These are phyloP conservation scores for Penicillium malachiteum DNA, from an alignment of 495 filamentous ascomycete genomes.

Conservation along the genomic window DNA sequence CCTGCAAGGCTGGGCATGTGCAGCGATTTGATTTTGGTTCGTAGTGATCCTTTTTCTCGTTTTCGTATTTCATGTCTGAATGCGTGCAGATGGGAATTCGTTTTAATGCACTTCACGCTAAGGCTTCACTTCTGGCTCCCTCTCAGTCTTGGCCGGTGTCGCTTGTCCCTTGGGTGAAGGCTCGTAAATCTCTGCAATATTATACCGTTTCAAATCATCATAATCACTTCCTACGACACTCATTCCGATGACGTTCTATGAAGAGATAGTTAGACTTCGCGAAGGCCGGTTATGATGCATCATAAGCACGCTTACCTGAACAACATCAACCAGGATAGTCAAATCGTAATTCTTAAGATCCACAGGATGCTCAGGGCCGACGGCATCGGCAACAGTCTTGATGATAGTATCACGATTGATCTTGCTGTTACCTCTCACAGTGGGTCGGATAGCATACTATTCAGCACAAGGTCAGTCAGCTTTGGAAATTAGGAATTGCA, in stretches of 20 bases:
- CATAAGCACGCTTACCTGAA: slow-evolving; percentile 61
- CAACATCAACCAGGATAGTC: slow-evolving; percentile 84
- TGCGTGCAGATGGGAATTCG: too few species aligned
- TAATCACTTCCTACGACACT: slow-evolving; percentile 71
- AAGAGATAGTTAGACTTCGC: slow-evolving; percentile 10
- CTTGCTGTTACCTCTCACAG: slow-evolving; percentile 71
- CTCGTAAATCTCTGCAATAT: slow-evolving; percentile 65
- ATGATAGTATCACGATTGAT: slow-evolving; percentile 77
- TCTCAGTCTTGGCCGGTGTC: background rate
- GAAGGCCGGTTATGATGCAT: background rate
- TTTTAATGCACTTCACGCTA: too few species aligned
- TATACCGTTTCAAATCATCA: slow-evolving; percentile 68
- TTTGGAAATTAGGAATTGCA: background rate
- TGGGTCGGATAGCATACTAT: slow-evolving; percentile 89
- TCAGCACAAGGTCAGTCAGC: slow-evolving; percentile 6
- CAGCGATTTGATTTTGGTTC: too few species aligned
- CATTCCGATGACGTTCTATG: slow-evolving; percentile 73
- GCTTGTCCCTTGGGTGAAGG: slow-evolving; percentile 35
- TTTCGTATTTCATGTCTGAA: too few species aligned
- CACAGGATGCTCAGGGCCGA: slow-evolving; percentile 72
- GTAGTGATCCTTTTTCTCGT: too few species aligned
- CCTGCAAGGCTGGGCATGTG: too few species aligned
- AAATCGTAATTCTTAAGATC: slow-evolving; percentile 79
- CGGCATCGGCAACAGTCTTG: slow-evolving; percentile 67
- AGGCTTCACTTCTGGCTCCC: background rate